phyloP scores from a whole-genome alignment of 2,329 filamentous ascomycete genomes.

The Bipolaris oryzae region DNA sequence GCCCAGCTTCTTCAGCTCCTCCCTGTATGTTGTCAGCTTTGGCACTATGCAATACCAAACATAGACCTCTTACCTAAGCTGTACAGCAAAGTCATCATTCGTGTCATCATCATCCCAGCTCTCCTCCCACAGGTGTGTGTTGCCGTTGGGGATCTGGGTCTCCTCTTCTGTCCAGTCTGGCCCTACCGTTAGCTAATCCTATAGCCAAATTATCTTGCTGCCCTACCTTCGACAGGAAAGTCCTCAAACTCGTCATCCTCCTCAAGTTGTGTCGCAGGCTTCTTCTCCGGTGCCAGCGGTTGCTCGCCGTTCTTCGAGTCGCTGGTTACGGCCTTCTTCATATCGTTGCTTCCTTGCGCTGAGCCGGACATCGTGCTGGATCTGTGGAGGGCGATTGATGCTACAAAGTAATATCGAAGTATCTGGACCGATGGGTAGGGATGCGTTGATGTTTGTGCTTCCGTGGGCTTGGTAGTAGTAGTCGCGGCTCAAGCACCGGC shows the following conservation, averaged over 20 bases:
- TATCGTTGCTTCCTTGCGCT: slow-evolving; percentile 46
- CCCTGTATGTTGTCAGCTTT: slow-evolving; percentile 56
- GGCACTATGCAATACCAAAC: neutral
- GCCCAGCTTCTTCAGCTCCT: slow-evolving; percentile 95
- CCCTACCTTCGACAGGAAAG: slow-evolving; percentile 89
- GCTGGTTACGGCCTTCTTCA: slow-evolving; percentile 50
- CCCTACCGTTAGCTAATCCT: slow-evolving; percentile 14
- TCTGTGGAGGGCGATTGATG: neutral
- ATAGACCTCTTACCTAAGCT: slow-evolving; percentile 75
- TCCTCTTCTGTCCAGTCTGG: slow-evolving; percentile 89
- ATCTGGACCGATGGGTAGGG: neutral
- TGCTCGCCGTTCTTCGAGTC: slow-evolving; percentile 49
- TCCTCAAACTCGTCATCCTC: slow-evolving; percentile 99
- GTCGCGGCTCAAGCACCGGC: slow-evolving; percentile 24
- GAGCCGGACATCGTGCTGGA: slow-evolving; percentile 55
- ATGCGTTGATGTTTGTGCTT: slow-evolving; percentile 6
- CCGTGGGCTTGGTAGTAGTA: slow-evolving; percentile 21
- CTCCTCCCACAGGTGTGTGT: slow-evolving; percentile 95
- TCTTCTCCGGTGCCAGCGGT: slow-evolving; percentile 58
- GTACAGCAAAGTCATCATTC: slow-evolving; percentile 92
- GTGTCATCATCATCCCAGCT: slow-evolving; percentile 99
- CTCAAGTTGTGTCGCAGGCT: slow-evolving; percentile 74
- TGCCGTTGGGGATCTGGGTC: slow-evolving; percentile 77
- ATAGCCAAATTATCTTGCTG: neutral
- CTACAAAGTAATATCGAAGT: neutral